Conservation (phyloP, 2,329 filamentous ascomycete genomes). For the Macroventuria anomochaeta region DNA sequence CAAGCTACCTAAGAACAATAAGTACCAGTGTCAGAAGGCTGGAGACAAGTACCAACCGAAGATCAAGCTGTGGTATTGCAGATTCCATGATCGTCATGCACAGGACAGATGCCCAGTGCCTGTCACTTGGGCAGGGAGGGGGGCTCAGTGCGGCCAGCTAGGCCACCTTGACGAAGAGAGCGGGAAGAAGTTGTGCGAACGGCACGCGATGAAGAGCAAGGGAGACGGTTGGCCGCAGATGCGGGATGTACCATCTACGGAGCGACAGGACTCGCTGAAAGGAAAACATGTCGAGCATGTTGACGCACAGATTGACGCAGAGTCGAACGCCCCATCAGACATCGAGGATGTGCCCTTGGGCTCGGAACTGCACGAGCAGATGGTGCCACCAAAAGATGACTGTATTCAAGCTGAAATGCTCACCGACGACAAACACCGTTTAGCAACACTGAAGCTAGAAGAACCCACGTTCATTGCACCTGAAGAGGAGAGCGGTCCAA, state of each 20-base stretch:
- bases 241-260: not conserved
- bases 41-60: conserved; percentile 12
- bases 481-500: too few species aligned
- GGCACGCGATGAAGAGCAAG: not conserved
- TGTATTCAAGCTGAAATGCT: too few species aligned
- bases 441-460: not conserved
- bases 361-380: too few species aligned
- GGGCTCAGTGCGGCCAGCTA: conserved; percentile 15
- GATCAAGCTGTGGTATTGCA: conserved; percentile 14
- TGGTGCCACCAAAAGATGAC: too few species aligned
- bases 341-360: too few species aligned
- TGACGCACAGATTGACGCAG: too few species aligned
- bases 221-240: not conserved
- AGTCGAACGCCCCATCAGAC: too few species aligned
- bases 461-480: too few species aligned
- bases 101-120: conserved; percentile 17
- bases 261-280: not conserved
- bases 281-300: not conserved
- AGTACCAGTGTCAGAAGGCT: conserved; percentile 19
- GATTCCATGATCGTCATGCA: conserved; percentile 16
- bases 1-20: conserved; percentile 19
- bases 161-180: conserved; percentile 4
- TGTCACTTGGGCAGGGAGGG: conserved; percentile 12
- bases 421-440: not conserved
- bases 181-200: conserved; percentile 9